These are phyloP conservation scores for Hericium coralloides DNA, from an alignment of 768 basidiomycete genomes.

Conservation along the genomic window DNA sequence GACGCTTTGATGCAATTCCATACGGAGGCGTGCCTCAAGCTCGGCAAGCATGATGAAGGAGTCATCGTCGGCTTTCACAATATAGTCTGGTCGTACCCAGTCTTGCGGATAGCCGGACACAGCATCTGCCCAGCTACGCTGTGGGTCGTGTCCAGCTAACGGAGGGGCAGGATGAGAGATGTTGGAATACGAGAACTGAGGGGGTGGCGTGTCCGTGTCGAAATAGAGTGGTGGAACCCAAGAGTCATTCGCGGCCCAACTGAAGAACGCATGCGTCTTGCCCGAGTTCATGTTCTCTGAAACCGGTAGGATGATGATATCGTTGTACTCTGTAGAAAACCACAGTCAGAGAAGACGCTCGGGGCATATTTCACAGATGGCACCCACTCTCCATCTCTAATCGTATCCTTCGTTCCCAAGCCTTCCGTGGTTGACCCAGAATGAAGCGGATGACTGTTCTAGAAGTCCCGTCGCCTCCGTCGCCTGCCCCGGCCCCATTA, in stretches of 20 bases:
- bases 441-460: constrained; percentile 85
- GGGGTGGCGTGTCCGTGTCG: constrained; percentile 33
- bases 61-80: constrained; percentile 94
- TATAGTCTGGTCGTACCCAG: constrained; percentile 86
- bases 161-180: constrained; percentile 44
- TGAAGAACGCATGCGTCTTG: constrained; percentile 87
- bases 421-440: constrained; percentile 72
- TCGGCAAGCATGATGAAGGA: constrained; percentile 93
- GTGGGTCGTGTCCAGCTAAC: constrained; percentile 69
- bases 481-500: constrained; percentile 61
- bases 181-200: constrained; percentile 59
- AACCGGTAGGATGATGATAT: constrained; percentile 76
- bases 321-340: constrained; percentile 57
- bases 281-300: constrained; percentile 95
- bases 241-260: constrained; percentile 85
- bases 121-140: constrained; percentile 43
- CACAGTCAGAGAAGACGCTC: too few species aligned
- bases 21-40: constrained; percentile 79
- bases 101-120: constrained; percentile 35
- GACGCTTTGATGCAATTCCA: constrained; percentile 51
- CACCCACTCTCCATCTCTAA: constrained; percentile 87
- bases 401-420: constrained; percentile 71
- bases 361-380: too few species aligned
- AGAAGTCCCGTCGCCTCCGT: constrained; percentile 66
- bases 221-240: constrained; percentile 79